Evolutionary conservation across 176 grass and related monocot genomes (phyloP).

Genomic region (Triticum monococcum): DNA sequence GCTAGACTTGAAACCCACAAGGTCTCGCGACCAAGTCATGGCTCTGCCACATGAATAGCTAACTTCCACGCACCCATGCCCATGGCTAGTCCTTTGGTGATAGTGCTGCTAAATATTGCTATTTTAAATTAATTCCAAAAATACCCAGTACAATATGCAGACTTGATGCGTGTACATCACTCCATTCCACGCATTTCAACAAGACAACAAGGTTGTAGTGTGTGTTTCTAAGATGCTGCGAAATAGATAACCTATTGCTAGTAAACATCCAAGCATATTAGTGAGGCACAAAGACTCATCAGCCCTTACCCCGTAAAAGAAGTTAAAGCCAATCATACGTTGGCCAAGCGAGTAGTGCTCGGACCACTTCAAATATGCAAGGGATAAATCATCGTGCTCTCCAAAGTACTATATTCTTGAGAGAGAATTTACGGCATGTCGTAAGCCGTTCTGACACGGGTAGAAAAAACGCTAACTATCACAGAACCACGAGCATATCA

Average conservation of each 20-base stretch:
- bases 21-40: no score
- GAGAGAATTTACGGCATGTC: constrained; percentile 7
- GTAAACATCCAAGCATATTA: not conserved
- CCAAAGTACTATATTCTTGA: not conserved
- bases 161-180: not conserved
- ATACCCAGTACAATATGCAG: not conserved
- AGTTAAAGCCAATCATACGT: not conserved
- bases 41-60: not conserved
- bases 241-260: constrained; percentile 4
- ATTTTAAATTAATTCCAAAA: not conserved
- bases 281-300: not conserved
- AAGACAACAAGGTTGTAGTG: not conserved
- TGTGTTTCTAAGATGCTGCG: not conserved
- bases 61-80: not conserved
- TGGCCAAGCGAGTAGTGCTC: not conserved
- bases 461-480: not conserved
- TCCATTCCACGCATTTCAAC: not conserved
- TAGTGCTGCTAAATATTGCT: not conserved
- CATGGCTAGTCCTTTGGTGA: not conserved
- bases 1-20: no score
- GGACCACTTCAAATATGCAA: not conserved
- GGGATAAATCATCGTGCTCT: not conserved
- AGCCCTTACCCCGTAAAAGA: not conserved
- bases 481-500: not conserved
- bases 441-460: not conserved